Conservation (phyloP, 768 basidiomycete genomes). For the Calocera viscosa region DNA sequence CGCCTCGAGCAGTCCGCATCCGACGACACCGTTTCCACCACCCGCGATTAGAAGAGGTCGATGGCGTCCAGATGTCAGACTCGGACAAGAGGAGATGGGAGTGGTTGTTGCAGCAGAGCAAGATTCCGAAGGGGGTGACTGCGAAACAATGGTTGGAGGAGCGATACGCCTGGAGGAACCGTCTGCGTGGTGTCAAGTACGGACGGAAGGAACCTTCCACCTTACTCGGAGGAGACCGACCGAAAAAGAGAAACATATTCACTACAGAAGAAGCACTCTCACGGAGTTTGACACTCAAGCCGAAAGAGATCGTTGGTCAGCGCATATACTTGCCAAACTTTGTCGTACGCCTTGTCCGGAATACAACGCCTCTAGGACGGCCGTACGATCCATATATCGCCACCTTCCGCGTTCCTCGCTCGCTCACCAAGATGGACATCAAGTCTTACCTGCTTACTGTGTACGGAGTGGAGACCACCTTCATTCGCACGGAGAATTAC, state of each 20-base stretch:
- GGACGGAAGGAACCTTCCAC: not conserved
- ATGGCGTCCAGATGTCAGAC: constrained; percentile 1
- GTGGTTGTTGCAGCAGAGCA: not conserved
- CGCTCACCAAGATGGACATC: constrained; percentile 84
- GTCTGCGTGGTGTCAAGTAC: constrained; percentile 7
- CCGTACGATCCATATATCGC: constrained; percentile 92
- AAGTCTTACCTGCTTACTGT: constrained; percentile 70
- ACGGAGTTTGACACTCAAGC: not conserved
- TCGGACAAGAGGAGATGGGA: not conserved
- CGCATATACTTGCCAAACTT: constrained; percentile 84
- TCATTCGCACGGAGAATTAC: constrained; percentile 92
- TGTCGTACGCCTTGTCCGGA: constrained; percentile 69
- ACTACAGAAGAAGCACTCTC: not conserved
- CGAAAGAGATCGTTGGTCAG: constrained; percentile 50
- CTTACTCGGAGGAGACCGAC: not conserved
- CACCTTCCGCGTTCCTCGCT: constrained; percentile 73
- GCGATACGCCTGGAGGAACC: constrained; percentile 1
- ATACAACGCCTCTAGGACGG: constrained; percentile 58
- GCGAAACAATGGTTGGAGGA: not conserved
- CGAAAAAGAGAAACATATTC: not conserved
- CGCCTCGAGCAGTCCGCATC: not conserved
- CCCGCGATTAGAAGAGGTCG: not conserved
- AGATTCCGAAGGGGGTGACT: not conserved
- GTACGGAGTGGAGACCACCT: constrained; percentile 84
- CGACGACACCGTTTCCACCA: not conserved